Percentiles rank a stretch among this genome's conserved stretches.
Evolutionary conservation across 441 rosid genomes (phyloP).

Genomic region (Euphorbia corollata): DNA sequence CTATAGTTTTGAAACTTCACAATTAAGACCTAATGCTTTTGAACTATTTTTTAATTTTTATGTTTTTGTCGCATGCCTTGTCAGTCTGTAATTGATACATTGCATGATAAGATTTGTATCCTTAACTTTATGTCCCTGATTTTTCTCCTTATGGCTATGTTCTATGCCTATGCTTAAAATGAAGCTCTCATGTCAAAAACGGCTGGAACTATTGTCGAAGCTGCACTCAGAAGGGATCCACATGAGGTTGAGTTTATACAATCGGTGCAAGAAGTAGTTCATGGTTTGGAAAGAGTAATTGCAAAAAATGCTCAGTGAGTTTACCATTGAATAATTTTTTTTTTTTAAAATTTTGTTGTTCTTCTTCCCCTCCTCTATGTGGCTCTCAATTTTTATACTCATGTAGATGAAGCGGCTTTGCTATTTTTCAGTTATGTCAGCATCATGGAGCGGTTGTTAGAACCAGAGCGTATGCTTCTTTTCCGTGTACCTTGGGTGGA

Average conservation of each 20-base stretch:
- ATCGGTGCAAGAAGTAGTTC: slow-evolving; percentile 91
- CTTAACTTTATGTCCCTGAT: slow-evolving; percentile 5
- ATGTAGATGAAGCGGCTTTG: slow-evolving; percentile 22
- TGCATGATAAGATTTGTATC: slow-evolving; percentile 16
- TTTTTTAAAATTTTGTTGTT: neutral
- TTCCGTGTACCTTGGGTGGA: slow-evolving; percentile 98
- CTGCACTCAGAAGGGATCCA: slow-evolving; percentile 88
- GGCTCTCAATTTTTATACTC: slow-evolving; percentile 2
- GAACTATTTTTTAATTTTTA: slow-evolving; percentile 8
- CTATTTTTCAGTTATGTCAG: slow-evolving; percentile 69
- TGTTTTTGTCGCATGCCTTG: slow-evolving; percentile 10
- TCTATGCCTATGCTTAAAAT: slow-evolving; percentile 27
- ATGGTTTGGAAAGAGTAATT: slow-evolving; percentile 96
- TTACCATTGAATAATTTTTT: slow-evolving; percentile 12
- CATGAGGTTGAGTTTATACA: slow-evolving; percentile 91
- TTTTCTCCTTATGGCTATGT: slow-evolving; percentile 12
- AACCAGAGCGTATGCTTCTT: slow-evolving; percentile 87
- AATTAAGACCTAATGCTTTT: neutral
- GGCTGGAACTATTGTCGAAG: slow-evolving; percentile 95
- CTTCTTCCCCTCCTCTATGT: neutral
- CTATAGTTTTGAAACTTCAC: slow-evolving; percentile 5
- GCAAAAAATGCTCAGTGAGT: slow-evolving; percentile 96
- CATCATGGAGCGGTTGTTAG: slow-evolving; percentile 91
- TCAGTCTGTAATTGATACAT: slow-evolving; percentile 9
- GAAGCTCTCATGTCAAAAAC: slow-evolving; percentile 99